Evolutionary conservation across 768 basidiomycete species (phyloP).

Genomic region (Leucosporidium scottii): DNA sequence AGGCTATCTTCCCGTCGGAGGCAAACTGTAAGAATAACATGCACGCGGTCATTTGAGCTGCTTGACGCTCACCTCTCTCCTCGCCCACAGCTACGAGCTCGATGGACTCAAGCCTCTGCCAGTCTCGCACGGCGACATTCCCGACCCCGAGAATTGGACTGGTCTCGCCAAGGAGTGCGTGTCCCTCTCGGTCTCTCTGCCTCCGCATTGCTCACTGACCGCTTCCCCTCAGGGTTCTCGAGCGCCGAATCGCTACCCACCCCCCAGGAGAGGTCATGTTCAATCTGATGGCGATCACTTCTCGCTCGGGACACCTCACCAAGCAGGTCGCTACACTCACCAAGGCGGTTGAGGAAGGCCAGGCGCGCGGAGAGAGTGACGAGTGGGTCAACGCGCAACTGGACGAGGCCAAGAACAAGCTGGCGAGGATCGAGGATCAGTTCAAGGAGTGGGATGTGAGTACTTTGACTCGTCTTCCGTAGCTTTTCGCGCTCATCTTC

Average conservation of each 20-base stretch:
- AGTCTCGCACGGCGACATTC: constrained; percentile 68
- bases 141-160: constrained; percentile 73
- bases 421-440: constrained; percentile 43
- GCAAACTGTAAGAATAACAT: constrained; percentile 47
- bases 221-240: constrained; percentile 52
- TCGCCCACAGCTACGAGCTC: constrained; percentile 60
- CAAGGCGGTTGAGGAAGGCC: constrained; percentile 54
- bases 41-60: no score
- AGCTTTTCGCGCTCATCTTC: neutral
- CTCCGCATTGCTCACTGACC: neutral
- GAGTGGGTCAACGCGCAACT: constrained; percentile 43
- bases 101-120: constrained; percentile 79
- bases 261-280: constrained; percentile 67
- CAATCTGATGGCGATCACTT: constrained; percentile 54
- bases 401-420: constrained; percentile 62
- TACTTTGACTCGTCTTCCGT: neutral
- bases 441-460: constrained; percentile 29
- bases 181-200: neutral
- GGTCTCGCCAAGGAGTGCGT: constrained; percentile 60
- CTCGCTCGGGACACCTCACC: constrained; percentile 48
- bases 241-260: constrained; percentile 82
- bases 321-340: constrained; percentile 68
- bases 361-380: constrained; percentile 42
- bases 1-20: constrained; percentile 48
- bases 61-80: neutral